phyloP scores from a whole-genome alignment of 75 land plant genomes.

The Cunninghamia lanceolata region DNA sequence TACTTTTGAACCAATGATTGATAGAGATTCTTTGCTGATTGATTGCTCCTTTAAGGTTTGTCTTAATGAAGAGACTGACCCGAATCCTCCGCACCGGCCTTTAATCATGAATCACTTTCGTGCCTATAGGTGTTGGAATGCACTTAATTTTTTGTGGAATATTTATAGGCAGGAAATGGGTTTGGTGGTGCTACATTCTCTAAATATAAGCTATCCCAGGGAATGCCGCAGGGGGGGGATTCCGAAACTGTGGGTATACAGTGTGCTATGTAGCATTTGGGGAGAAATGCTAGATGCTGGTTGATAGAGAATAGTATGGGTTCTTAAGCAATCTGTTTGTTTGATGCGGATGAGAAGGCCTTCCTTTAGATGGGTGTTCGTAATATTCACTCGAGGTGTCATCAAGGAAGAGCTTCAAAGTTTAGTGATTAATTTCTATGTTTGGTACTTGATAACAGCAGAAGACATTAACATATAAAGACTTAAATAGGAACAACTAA shows the following conservation, averaged over 20 bases:
- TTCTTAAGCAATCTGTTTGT: not conserved
- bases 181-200: not conserved
- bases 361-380: not conserved
- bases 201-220: not conserved
- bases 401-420: not conserved
- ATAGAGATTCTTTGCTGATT: not conserved
- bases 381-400: not conserved
- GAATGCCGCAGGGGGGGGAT: not conserved
- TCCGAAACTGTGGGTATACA: not conserved
- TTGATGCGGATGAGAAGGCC: not conserved
- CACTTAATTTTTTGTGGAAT: not conserved
- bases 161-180: not conserved
- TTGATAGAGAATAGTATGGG: not conserved
- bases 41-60: not conserved
- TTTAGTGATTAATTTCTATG: not conserved
- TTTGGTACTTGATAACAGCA: not conserved
- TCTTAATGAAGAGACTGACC: not conserved
- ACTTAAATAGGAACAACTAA: no score
- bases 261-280: not conserved
- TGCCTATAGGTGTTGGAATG: not conserved
- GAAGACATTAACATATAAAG: not conserved
- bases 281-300: conserved; percentile 2
- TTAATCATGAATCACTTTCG: not conserved
- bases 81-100: not conserved
- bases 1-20: not conserved